Evolutionary conservation across 441 rosid genomes (phyloP).

Genomic region (Euphorbia celastroides): DNA sequence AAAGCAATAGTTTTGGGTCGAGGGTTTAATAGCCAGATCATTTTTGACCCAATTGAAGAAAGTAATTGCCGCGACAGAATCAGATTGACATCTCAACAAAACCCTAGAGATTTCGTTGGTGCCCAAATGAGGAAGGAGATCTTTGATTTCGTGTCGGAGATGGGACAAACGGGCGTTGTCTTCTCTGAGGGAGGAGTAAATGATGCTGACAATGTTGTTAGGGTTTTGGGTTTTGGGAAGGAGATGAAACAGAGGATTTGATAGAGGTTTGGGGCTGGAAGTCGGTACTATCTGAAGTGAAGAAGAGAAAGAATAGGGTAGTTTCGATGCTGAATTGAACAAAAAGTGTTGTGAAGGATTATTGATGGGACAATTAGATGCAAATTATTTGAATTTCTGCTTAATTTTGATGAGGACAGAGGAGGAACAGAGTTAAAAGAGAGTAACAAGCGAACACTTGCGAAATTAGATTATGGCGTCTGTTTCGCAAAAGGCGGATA

Average conservation of each 20-base stretch:
- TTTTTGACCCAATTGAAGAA: constrained; percentile 73
- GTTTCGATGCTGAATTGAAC: neutral
- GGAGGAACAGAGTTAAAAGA: too few species aligned
- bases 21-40: constrained; percentile 48
- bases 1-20: constrained; percentile 43
- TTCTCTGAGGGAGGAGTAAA: constrained; percentile 53
- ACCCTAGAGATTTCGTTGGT: constrained; percentile 66
- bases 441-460: too few species aligned
- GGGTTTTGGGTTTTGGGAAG: constrained; percentile 75
- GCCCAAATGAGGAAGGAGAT: constrained; percentile 58
- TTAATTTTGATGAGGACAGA: too few species aligned
- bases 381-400: too few species aligned
- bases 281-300: constrained; percentile 35
- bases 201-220: constrained; percentile 53
- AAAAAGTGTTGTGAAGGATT: neutral
- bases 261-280: constrained; percentile 25
- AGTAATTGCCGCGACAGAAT: constrained; percentile 46
- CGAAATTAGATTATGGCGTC: too few species aligned
- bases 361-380: neutral
- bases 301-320: constrained; percentile 14
- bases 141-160: constrained; percentile 29
- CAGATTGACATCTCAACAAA: constrained; percentile 76
- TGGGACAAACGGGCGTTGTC: constrained; percentile 23
- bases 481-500: too few species aligned
- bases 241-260: constrained; percentile 55